Percentiles rank a stretch among this genome's conserved stretches.
These are phyloP conservation scores for Mucor circinelloides DNA, from an alignment of 371 early-diverging fungal species.

Conservation along the genomic window DNA sequence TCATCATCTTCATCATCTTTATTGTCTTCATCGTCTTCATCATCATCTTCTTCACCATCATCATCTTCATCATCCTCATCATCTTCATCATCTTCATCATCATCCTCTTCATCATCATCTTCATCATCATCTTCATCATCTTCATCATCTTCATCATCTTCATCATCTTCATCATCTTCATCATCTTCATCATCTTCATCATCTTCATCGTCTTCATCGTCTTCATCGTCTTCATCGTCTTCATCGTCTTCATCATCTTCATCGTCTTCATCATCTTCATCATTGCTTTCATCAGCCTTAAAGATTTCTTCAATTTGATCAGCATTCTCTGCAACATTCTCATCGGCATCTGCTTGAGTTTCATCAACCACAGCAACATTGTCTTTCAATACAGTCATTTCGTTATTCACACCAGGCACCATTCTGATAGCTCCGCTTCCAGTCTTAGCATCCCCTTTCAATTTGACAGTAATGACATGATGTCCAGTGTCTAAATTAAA, in stretches of 20 bases:
- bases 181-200: not conserved
- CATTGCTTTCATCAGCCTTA: not conserved
- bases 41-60: not conserved
- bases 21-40: not conserved
- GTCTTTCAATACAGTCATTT: not conserved
- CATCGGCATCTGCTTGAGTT: not conserved
- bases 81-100: not conserved
- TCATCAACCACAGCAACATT: not conserved
- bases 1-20: not conserved
- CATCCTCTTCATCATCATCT: not conserved
- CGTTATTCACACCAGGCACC: not conserved
- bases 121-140: not conserved
- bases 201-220: not conserved
- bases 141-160: not conserved
- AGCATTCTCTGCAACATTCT: not conserved
- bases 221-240: not conserved
- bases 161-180: not conserved
- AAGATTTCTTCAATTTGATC: not conserved
- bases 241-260: not conserved
- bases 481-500: constrained; percentile 5
- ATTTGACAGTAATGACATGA: constrained; percentile 8
- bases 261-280: not conserved
- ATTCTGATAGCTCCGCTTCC: constrained; percentile 4
- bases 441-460: not conserved
- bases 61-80: not conserved